Conservation (phyloP, 1,139 yeast species). For the Yamadazyma songkhlaensis region DNA sequence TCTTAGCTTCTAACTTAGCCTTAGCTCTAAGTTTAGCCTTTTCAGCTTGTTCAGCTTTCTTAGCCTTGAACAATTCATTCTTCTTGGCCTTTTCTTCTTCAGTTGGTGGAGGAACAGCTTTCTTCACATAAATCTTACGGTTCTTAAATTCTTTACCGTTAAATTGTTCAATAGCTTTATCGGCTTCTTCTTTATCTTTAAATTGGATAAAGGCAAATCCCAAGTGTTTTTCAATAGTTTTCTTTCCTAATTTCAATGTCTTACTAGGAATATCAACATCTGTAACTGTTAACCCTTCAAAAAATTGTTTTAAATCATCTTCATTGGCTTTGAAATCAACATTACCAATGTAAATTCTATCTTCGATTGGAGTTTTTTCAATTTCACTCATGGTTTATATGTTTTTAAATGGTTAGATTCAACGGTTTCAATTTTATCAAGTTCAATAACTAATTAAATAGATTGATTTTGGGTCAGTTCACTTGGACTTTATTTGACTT, state of each 20-base stretch:
- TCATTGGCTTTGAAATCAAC: slow-evolving; percentile 53
- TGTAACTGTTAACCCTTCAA: slow-evolving; percentile 34
- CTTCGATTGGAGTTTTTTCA: slow-evolving; percentile 33
- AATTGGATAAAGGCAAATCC: slow-evolving; percentile 59
- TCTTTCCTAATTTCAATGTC: slow-evolving; percentile 29
- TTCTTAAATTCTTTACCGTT: slow-evolving; percentile 46
- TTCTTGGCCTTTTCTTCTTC: slow-evolving; percentile 44
- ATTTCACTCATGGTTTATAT: slow-evolving; percentile 12
- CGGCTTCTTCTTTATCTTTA: slow-evolving; percentile 46
- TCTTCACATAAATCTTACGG: slow-evolving; percentile 47
- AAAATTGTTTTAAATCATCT: slow-evolving; percentile 45
- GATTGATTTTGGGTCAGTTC: background rate
- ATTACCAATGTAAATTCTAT: slow-evolving; percentile 51
- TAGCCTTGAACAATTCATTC: slow-evolving; percentile 36
- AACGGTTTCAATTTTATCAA: background rate
- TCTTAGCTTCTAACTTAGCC: slow-evolving; percentile 17
- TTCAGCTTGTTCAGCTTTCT: slow-evolving; percentile 25
- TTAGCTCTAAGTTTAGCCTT: slow-evolving; percentile 19
- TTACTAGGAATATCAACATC: slow-evolving; percentile 44
- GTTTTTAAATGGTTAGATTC: background rate
- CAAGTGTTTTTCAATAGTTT: slow-evolving; percentile 35
- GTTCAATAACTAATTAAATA: background rate
- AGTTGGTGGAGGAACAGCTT: slow-evolving; percentile 53
- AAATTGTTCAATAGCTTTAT: slow-evolving; percentile 42
- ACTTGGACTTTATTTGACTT: slow-evolving; percentile 2